phyloP scores from a whole-genome alignment of 768 basidiomycete genomes.

The Tephrocybe sp. region DNA sequence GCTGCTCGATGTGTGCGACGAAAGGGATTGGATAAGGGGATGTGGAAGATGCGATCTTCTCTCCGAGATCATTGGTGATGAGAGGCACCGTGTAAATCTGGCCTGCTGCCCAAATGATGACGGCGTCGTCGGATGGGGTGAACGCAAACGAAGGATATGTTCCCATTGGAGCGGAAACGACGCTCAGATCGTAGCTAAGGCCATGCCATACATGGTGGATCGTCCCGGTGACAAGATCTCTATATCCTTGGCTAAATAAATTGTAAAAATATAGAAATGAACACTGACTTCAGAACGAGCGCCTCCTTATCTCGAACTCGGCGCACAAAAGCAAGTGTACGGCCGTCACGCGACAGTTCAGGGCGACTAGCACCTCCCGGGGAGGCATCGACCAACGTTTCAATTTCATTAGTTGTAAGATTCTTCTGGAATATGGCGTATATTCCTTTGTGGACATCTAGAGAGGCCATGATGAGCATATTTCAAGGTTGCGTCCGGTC shows the following conservation, averaged over 20 bases:
- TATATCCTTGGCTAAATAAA: slow-evolving; percentile 21
- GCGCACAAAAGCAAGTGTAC: slow-evolving; percentile 73
- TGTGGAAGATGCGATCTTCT: slow-evolving; percentile 41
- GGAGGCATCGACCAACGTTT: slow-evolving; percentile 50
- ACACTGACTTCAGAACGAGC: slow-evolving; percentile 64
- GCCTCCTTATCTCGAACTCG: slow-evolving; percentile 73
- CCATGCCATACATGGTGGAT: slow-evolving; percentile 67
- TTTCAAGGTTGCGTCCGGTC: neutral
- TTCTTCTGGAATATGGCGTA: slow-evolving; percentile 72
- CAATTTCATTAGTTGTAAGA: slow-evolving; percentile 52
- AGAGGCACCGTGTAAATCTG: slow-evolving; percentile 67
- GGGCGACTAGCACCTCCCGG: slow-evolving; percentile 78
- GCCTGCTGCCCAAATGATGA: slow-evolving; percentile 76
- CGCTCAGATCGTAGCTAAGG: slow-evolving; percentile 63
- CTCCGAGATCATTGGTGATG: slow-evolving; percentile 47
- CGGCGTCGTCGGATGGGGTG: slow-evolving; percentile 53
- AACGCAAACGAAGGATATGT: slow-evolving; percentile 80
- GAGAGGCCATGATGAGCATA: neutral
- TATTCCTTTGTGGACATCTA: slow-evolving; percentile 71
- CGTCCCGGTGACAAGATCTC: slow-evolving; percentile 68
- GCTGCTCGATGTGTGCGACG: slow-evolving; percentile 62
- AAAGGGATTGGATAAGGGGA: slow-evolving; percentile 54
- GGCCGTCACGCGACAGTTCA: slow-evolving; percentile 65
- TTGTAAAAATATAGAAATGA: neutral
- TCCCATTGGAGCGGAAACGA: slow-evolving; percentile 73